These are phyloP conservation scores for Trametes sanguinea DNA, from an alignment of 768 basidiomycete genomes.

Conservation along the genomic window DNA sequence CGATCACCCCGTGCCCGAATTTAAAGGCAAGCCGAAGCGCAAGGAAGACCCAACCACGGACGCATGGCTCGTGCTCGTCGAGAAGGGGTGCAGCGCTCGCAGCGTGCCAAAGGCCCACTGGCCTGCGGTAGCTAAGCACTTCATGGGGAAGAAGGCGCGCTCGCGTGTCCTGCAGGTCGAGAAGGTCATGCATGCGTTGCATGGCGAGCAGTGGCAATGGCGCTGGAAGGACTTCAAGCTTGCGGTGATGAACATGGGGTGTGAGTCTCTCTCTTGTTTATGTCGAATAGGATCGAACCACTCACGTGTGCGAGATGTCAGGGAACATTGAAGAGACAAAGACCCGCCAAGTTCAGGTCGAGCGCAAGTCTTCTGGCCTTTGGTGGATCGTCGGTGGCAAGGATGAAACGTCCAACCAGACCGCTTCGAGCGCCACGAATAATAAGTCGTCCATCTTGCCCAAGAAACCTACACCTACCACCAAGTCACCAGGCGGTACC, in stretches of 20 bases:
- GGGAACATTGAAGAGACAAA: constrained; percentile 28
- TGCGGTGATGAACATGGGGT: constrained; percentile 79
- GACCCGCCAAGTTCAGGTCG: constrained; percentile 30
- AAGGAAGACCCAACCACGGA: constrained; percentile 57
- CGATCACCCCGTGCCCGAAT: constrained; percentile 32
- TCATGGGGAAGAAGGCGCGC: constrained; percentile 69
- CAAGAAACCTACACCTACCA: constrained; percentile 10
- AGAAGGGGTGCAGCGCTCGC: constrained; percentile 62
- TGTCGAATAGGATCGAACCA: neutral
- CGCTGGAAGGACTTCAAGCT: constrained; percentile 80
- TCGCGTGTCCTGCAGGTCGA: constrained; percentile 69
- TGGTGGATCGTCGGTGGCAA: constrained; percentile 28
- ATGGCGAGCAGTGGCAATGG: constrained; percentile 74
- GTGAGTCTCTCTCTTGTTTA: constrained; percentile 55
- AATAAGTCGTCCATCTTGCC: neutral
- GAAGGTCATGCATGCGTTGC: constrained; percentile 61
- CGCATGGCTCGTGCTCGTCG: constrained; percentile 72
- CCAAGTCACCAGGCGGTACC: constrained; percentile 1
- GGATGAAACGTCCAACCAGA: neutral
- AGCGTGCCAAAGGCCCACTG: constrained; percentile 77
- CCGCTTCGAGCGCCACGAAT: neutral
- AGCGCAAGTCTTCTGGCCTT: constrained; percentile 30
- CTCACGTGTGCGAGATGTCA: constrained; percentile 3
- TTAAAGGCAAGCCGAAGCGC: constrained; percentile 67
- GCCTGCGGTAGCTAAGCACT: constrained; percentile 79